Evolutionary conservation across 495 filamentous ascomycete species (phyloP).

Genomic region (Ramalina intermedia): DNA sequence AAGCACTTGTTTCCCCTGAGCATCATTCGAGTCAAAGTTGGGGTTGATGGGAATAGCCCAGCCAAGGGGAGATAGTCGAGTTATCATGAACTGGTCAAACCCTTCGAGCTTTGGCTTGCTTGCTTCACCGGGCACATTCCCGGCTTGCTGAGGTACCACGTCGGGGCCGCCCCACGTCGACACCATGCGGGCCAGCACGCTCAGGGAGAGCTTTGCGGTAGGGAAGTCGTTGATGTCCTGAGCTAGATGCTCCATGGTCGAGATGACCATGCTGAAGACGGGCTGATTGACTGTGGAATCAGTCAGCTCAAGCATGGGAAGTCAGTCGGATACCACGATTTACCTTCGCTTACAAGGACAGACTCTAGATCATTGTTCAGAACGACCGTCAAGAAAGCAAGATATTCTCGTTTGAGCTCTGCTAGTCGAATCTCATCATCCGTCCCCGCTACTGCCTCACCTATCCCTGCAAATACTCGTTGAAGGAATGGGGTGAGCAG

Average conservation of each 20-base stretch:
- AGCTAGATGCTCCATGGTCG: conserved; percentile 68
- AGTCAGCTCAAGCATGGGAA: conserved; percentile 1
- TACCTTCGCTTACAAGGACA: conserved; percentile 70
- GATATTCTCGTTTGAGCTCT: conserved; percentile 83
- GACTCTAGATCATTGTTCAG: conserved; percentile 77
- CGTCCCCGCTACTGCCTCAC: conserved; percentile 73
- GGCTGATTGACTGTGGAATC: conserved; percentile 55
- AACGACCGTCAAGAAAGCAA: conserved; percentile 77
- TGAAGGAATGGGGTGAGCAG: conserved; percentile 81
- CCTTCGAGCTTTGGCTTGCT: conserved; percentile 54
- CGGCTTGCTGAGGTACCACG: conserved; percentile 37
- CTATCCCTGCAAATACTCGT: conserved; percentile 70
- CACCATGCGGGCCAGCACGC: conserved; percentile 63
- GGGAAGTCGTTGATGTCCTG: conserved; percentile 61
- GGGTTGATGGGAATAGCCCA: conserved; percentile 70
- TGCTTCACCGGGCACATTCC: conserved; percentile 18
- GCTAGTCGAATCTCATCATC: conserved; percentile 91
- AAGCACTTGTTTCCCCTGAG: conserved; percentile 69
- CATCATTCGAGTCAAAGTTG: conserved; percentile 69
- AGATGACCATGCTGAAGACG: conserved; percentile 72
- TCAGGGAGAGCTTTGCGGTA: conserved; percentile 73
- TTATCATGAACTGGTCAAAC: conserved; percentile 83
- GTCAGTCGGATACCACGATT: conserved; percentile 12
- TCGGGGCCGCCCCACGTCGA: conserved; percentile 75
- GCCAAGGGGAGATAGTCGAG: conserved; percentile 71